These are phyloP conservation scores for Coprinopsis marcescibilis DNA, from an alignment of 768 basidiomycete species.

Conservation along the genomic window DNA sequence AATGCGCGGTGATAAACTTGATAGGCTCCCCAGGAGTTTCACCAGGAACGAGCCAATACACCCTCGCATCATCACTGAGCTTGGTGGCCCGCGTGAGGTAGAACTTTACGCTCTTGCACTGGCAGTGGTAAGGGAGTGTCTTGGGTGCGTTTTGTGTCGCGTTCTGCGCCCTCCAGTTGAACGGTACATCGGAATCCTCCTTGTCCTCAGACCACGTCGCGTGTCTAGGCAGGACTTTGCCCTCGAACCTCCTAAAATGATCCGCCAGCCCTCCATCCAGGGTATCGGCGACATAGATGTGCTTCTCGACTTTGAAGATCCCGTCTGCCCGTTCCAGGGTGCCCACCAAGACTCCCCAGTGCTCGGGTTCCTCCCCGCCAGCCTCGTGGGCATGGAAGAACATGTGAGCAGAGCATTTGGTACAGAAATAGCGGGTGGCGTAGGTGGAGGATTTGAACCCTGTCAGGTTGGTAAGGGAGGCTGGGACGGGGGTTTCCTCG, in stretches of 20 bases:
- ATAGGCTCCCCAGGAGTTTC: constrained; percentile 13
- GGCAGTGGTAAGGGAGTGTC: constrained; percentile 10
- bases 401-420: constrained; percentile 23
- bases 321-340: constrained; percentile 22
- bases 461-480: constrained; percentile 14
- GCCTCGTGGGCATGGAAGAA: constrained; percentile 11
- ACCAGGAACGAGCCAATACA: constrained; percentile 23
- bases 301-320: constrained; percentile 17
- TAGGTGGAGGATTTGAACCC: constrained; percentile 18
- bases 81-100: constrained; percentile 11
- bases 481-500: constrained; percentile 4
- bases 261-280: constrained; percentile 28
- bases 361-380: background rate
- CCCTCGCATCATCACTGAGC: constrained; percentile 13
- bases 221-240: constrained; percentile 18
- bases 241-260: constrained; percentile 17
- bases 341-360: constrained; percentile 23
- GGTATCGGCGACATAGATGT: constrained; percentile 25
- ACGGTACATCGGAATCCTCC: background rate
- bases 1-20: constrained; percentile 22
- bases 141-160: background rate
- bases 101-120: constrained; percentile 14
- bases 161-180: constrained; percentile 4
- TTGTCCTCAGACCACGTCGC: constrained; percentile 1
- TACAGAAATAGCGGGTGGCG: constrained; percentile 24